Evolutionary conservation across 331 rosid genomes (phyloP), one percentile per base, ranked within the genome.

Genomic region (Arachis monticola): DNA sequence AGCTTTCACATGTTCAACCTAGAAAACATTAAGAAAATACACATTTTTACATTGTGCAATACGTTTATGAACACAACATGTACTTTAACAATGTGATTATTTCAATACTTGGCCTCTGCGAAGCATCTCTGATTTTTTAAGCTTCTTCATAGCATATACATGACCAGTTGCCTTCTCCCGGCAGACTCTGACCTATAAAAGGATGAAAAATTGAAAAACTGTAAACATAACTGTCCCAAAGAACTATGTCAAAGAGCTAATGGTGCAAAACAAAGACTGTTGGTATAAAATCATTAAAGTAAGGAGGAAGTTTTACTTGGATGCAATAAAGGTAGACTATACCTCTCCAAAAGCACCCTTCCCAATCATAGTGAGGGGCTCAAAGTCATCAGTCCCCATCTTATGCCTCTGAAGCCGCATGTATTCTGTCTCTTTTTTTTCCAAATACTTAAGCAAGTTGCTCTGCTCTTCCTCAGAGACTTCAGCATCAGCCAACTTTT

Each of bases 301-400:
- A 59, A 11, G 64, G 70, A 79, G 10, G 45, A 5, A 9, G 60
- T 51, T 64, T 69, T 8, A 69, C 52, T 74, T 55, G 51, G 50
- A 22, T 31, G 51, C 67, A 22, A 60, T 45, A 22, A 70, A 47
- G 40, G 60, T 47, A 69, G 70, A 69, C 55, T 46, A 76, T 87
- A 93, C 98, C 97, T 93, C 98, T 66, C 98, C 98, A 80, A 93
- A 93, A 55, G 97, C 98, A 64, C 98, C 98, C 90, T 89, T 93
- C 80, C 98, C 98, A 71, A 93, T 93, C 95, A 93, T 93, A 64
- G 98, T 93, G 67, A 93, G 73, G 8, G 91, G 96, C 83, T 88
- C 91, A 80, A 92, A 92, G 82, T 92, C 98, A 77, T 92, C 98
- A 44, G 96, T 88, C 52, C 97, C 98, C 98, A 93, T 93, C 83